Percentiles rank a stretch among this genome's conserved stretches.
These are phyloP conservation scores for Corymbia calophylla DNA, from an alignment of 441 rosid species.

Conservation along the genomic window DNA sequence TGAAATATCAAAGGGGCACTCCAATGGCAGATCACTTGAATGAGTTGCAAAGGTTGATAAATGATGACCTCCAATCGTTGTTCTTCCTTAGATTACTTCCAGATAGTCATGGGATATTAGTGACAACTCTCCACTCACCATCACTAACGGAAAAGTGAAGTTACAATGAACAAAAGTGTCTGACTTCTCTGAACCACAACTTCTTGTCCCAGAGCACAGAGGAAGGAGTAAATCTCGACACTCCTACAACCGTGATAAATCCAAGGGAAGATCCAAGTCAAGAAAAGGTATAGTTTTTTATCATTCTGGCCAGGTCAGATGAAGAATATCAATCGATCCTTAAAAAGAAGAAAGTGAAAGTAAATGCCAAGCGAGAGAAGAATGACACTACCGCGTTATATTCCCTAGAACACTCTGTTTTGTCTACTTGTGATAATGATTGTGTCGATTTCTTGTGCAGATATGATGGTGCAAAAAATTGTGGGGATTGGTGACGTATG, in stretches of 20 bases:
- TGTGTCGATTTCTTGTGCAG: accelerated
- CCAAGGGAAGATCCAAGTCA: too few species aligned
- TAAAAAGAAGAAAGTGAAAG: not conserved
- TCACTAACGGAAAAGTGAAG: not conserved
- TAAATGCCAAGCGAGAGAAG: not conserved
- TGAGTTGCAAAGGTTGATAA: not conserved
- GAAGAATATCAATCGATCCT: not conserved
- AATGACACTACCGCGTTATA: not conserved
- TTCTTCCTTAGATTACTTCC: not conserved
- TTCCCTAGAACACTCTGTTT: not conserved
- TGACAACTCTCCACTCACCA: not conserved
- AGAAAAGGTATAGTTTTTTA: too few species aligned
- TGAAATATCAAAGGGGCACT: not conserved
- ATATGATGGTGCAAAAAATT: not conserved
- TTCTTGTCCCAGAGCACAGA: not conserved
- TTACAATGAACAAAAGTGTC: not conserved
- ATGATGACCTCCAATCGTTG: not conserved
- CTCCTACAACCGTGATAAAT: too few species aligned
- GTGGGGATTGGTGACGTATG: not conserved
- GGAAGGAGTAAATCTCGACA: not conserved
- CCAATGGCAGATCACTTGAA: not conserved
- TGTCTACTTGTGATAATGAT: not conserved
- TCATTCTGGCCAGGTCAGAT: not conserved
- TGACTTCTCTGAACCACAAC: not conserved
- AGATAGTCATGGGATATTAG: not conserved